Evolutionary conservation across 2,329 filamentous ascomycete species (phyloP), one percentile per base, ranked within the genome.

Genomic region (Fusarium subtropicale): DNA sequence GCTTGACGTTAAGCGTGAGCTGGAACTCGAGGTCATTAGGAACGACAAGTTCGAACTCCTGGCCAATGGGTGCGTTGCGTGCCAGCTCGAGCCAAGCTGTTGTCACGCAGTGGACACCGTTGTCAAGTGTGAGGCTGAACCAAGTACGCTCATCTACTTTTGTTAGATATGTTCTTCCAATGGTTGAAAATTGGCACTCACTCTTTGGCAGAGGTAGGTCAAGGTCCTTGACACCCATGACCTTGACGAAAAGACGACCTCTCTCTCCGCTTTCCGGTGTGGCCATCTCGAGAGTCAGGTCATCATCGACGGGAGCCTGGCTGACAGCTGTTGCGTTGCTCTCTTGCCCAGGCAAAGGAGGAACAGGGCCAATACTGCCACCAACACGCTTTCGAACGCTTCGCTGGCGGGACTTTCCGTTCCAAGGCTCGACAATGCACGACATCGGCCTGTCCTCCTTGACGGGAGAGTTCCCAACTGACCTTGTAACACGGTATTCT

Each of bases 1-100:
- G 86, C 83, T 97, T 97, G 69, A 97, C 97, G 72, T 97, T 97
- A 16, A 99, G 87, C 1, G 96, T 98, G 39, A 99, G 88, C 80
- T 99, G 96, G 82, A 99, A 99, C 79, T 99, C 96, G n/a, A 99
- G 88, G 74, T 99, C 96, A 73, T 97, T 96, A 51, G 97, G 91
- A 28, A 99, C 96, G 33, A 98, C 94, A 45, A 99, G 89, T 81
- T 99, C 96, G 74, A 99, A 99, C 78, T 99, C 96, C 77, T 99
- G 96, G 9, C 95, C 96, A 72, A 99, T 98, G 0, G 96, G 94
- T 3, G 96, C 95, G 63, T 92, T 95, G 73, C 92, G 92, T 22
- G 93, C 94, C 63, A 99, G 85, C 79, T 99, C 96, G 11, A 98
- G 85, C 92, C 94, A 97, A 1, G 94, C 91, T 5, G 96, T 99